phyloP scores from a whole-genome alignment of 805 yeast species.

The Groenewaldozyma tartarivorans region DNA sequence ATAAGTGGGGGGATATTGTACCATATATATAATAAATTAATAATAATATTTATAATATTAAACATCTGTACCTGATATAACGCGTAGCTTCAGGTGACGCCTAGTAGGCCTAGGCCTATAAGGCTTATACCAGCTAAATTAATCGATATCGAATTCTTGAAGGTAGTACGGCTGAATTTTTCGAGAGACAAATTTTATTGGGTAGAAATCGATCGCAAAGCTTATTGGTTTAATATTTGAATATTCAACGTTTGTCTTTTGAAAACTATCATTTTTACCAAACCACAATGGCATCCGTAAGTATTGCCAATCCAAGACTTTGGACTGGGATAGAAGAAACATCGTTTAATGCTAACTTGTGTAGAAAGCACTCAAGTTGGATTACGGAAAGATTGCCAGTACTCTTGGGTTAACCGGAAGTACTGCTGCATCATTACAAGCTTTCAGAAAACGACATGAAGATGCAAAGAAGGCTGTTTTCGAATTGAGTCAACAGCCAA shows the following conservation, averaged over 20 bases:
- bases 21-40: not conserved
- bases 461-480: slow-evolving; percentile 83
- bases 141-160: too few species aligned
- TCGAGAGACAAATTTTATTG: not conserved
- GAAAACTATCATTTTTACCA: not conserved
- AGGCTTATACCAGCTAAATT: too few species aligned
- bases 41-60: too few species aligned
- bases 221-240: not conserved
- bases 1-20: slow-evolving; percentile 6
- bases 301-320: not conserved
- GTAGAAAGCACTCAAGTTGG: slow-evolving; percentile 60
- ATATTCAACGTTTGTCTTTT: not conserved
- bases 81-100: too few species aligned
- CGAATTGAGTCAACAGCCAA: slow-evolving; percentile 62
- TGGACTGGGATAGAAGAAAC: too few species aligned
- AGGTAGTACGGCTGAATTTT: too few species aligned
- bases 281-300: not conserved
- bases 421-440: slow-evolving; percentile 78
- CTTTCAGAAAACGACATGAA: slow-evolving; percentile 97
- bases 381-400: slow-evolving; percentile 88
- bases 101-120: too few species aligned
- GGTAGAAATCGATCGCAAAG: not conserved
- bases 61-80: not conserved
- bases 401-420: slow-evolving; percentile 86
- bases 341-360: too few species aligned